These are phyloP conservation scores for Rhinocladiella similis DNA, from an alignment of 2,329 filamentous ascomycete species.

Conservation along the genomic window DNA sequence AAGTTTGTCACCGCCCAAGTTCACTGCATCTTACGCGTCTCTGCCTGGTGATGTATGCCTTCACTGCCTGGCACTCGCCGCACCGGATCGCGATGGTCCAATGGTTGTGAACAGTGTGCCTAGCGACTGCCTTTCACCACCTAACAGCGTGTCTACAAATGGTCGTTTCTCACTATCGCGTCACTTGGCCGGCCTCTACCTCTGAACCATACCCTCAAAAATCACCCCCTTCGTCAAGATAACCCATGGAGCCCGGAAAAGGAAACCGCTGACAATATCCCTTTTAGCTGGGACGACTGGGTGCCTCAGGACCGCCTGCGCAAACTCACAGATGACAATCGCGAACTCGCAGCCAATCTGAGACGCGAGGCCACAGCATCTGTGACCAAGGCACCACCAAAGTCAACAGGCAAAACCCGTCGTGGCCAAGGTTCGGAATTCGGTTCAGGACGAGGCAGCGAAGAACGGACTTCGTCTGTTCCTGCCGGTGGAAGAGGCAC, in stretches of 20 bases:
- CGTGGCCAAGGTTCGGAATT: constrained; percentile 40
- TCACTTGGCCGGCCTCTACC: background rate
- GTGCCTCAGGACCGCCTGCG: constrained; percentile 89
- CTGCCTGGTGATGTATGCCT: background rate
- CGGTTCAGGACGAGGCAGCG: constrained; percentile 45
- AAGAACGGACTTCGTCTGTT: constrained; percentile 46
- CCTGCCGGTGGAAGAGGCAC: constrained; percentile 45
- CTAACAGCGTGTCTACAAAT: background rate
- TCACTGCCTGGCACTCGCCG: constrained; percentile 1
- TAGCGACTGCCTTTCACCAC: background rate
- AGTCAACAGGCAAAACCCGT: constrained; percentile 31
- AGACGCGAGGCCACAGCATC: constrained; percentile 40
- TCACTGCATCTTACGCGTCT: constrained; percentile 1
- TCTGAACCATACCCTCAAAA: background rate
- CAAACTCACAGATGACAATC: constrained; percentile 93
- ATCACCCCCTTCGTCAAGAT: background rate
- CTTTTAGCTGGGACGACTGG: constrained; percentile 89
- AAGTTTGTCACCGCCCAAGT: constrained; percentile 42
- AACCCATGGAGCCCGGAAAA: background rate
- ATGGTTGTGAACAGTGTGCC: background rate
- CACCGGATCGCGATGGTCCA: background rate
- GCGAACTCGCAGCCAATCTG: constrained; percentile 69
- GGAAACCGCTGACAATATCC: constrained; percentile 6
- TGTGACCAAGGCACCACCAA: constrained; percentile 24
- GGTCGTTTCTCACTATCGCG: background rate